Evolutionary conservation across 306 rosid species (phyloP), one percentile per base, ranked within the genome.

Genomic region (Pterocarpus macrocarpus): DNA sequence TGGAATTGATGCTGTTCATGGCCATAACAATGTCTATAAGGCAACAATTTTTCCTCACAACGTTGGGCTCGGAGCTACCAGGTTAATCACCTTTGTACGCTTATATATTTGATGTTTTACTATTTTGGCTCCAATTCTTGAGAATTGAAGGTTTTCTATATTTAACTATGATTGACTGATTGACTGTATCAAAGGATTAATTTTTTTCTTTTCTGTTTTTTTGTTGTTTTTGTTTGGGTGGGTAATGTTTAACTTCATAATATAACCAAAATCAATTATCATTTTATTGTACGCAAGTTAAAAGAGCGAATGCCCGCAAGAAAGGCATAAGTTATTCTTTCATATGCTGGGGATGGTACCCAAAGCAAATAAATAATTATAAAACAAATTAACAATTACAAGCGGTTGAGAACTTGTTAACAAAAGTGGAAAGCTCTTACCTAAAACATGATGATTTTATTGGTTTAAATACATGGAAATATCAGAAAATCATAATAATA

Each of bases 1-100:
- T 43, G 47, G 47, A 43, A 43, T 43, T 43, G 47, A 43, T 43
- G 47, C 47, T 0, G 47, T 43, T 5, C 47, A 43, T 43, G 47
- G 47, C 8, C 47, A 43, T 43, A 43, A 43, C 47, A 43, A 43
- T 43, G 47, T 43, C 8, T 43, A 43, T 6, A 43, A 43, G 8
- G 47, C 47, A 43, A 43, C 47, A 7, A 43, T 43, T 43, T 43
- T 43, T 43, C 96, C 91, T 82, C 93, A 89, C 84, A 91, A 91
- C 62, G 81, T 88, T 78, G 91, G 90, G n/a, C 91, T 91, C 43
- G 90, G 96, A 59, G 96, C 93, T 15, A 86, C 91, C 76, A 85
- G 96, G 93, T 88, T 66, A 43, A 7, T 61, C 64, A 7, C 64
- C 63, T 43, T 43, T 1, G 62, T 39, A 39, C 33, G 8, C 10